Base-by-base conservation (phyloP, 1,284 basidiomycete species). In the Phlebopus sp. region DNA sequence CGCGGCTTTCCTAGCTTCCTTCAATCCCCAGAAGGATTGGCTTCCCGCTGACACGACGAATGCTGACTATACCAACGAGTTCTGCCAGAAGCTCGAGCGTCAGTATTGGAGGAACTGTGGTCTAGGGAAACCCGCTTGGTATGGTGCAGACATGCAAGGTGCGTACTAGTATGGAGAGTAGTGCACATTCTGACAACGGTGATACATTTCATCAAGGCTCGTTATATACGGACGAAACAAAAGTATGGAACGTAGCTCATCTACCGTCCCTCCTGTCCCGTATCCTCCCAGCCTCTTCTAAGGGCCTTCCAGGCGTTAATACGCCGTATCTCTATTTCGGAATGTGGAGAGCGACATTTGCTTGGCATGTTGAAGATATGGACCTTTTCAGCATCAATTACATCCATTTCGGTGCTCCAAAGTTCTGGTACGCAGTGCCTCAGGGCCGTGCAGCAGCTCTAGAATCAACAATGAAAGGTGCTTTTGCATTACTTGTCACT, bases 341-440 rank as follows among this genome's bases (percentile, higher is more conserved):
- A 55, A 97, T 97, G 93, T 99, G 96, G 96, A 79, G 93, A 44
- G 96, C 97, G 13, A 95, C 93, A 0, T 97, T 99, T 68, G 93
- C 96, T 0, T 99, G 97, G 97, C 96, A 99, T 59, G 96, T 99
- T 40, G 96, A 99, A 63, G 86, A 93, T 66, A 93, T 93, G 91
- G 96, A 98, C 64, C 77, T 99, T 3, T 97, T 96, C 71, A 96
- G 92, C 47, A 99, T 99, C 74, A 99, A 98, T 69, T 98, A 97
- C 64, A 94, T 99, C 53, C 96, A 99, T 69, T 99, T 98, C 63
- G 96, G 96, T 2, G 95, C 96, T 0, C 95, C 94, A 1, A 99
- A 90, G 59, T 86, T 91, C 64, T 99, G 97, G 96, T 99, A 99
- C 68, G 86, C 94, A 0, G 81, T 98, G 27, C 95, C 95, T 7